These are phyloP conservation scores for Lachnellula occidentalis DNA, from an alignment of 2,329 filamentous ascomycete genomes.

Conservation along the genomic window DNA sequence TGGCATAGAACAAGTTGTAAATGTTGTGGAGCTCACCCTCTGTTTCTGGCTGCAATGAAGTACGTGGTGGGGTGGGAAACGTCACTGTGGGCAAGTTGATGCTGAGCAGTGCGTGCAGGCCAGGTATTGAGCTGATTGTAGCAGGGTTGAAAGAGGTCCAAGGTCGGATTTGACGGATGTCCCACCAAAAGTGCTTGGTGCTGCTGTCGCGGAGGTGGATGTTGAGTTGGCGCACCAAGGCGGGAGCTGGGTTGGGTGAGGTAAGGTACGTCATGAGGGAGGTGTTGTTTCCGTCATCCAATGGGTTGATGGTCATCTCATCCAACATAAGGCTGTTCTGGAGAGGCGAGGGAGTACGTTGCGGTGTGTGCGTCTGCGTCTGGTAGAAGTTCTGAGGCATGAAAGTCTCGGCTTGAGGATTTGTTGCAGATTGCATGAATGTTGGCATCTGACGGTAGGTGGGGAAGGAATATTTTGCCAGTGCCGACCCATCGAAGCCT, in stretches of 20 bases:
- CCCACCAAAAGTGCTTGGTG: constrained; percentile 92
- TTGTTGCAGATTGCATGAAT: constrained; percentile 35
- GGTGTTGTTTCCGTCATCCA: constrained; percentile 44
- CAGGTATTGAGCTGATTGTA: constrained; percentile 67
- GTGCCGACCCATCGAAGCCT: constrained; percentile 58
- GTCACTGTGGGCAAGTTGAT: constrained; percentile 58
- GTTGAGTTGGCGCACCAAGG: constrained; percentile 73
- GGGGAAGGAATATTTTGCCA: constrained; percentile 74
- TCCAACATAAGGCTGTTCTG: constrained; percentile 28
- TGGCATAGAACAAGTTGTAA: constrained; percentile 72
- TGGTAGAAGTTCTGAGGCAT: constrained; percentile 36
- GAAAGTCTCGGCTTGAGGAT: constrained; percentile 39
- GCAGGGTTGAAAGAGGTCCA: constrained; percentile 76
- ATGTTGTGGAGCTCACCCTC: constrained; percentile 71
- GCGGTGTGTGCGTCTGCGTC: constrained; percentile 19
- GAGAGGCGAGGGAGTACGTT: constrained; percentile 42
- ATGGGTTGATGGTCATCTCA: constrained; percentile 29
- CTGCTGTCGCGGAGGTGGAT: constrained; percentile 60
- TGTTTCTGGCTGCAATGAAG: constrained; percentile 65
- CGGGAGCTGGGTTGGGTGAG: constrained; percentile 72
- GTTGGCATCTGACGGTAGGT: constrained; percentile 72
- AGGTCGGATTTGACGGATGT: constrained; percentile 77
- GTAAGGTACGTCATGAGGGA: constrained; percentile 76
- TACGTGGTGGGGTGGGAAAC: constrained; percentile 46
- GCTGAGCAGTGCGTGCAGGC: constrained; percentile 66